Evolutionary conservation across 805 yeast species (phyloP).

Genomic region (Starmerella stellata): DNA sequence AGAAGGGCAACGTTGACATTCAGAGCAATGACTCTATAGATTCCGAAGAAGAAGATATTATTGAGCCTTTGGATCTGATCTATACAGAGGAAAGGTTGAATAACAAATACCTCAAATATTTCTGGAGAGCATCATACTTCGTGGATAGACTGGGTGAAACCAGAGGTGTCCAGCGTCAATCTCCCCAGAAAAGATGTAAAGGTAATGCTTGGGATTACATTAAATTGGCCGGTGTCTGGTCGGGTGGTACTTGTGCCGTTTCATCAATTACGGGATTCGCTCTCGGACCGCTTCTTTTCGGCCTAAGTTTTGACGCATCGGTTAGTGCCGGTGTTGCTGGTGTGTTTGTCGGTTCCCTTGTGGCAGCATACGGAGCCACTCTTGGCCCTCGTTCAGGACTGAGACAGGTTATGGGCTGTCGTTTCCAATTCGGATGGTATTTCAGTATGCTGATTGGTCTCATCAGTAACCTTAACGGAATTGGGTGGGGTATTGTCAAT

Average conservation of each 20-base stretch:
- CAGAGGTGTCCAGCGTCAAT: conserved; percentile 61
- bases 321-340: conserved; percentile 46
- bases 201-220: conserved; percentile 15
- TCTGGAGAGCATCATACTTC: conserved; percentile 15
- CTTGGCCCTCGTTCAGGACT: conserved; percentile 88
- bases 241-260: conserved; percentile 73
- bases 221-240: conserved; percentile 54
- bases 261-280: conserved; percentile 75
- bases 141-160: conserved; percentile 47
- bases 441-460: conserved; percentile 59
- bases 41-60: not conserved
- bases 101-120: conserved; percentile 12
- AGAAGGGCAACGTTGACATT: not conserved
- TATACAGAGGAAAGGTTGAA: conserved; percentile 11
- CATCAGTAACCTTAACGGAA: conserved; percentile 51
- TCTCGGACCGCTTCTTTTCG: conserved; percentile 55
- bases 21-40: not conserved
- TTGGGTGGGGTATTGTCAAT: conserved; percentile 93
- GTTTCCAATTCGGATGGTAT: conserved; percentile 75
- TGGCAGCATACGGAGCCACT: conserved; percentile 67
- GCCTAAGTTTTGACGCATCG: conserved; percentile 48
- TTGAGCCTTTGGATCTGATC: not conserved
- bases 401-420: conserved; percentile 69
- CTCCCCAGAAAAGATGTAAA: conserved; percentile 38
- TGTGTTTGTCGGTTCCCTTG: conserved; percentile 45